Percentiles rank a stretch among this genome's conserved stretches.
phyloP scores from a whole-genome alignment of 345 rosid genomes.

The Melaleuca quinquenervia region DNA sequence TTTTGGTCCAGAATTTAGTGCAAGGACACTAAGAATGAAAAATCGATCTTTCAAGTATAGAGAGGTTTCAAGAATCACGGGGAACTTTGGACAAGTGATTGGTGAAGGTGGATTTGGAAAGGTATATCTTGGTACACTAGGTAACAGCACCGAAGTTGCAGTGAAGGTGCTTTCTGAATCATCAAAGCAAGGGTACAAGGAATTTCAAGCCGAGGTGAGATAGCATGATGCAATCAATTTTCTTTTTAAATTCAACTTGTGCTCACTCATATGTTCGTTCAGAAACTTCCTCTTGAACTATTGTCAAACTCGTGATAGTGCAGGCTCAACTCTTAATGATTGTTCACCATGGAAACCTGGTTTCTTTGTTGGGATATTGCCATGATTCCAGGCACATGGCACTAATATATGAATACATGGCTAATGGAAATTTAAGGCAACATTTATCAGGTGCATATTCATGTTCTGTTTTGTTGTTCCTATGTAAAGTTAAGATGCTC shows the following conservation, averaged over 20 bases:
- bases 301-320: neutral
- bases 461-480: too few relatives aligned
- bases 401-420: conserved; percentile 26
- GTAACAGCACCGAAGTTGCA: conserved; percentile 9
- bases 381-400: conserved; percentile 11
- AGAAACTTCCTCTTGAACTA: neutral
- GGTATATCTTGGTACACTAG: conserved; percentile 11
- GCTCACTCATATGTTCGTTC: too few relatives aligned
- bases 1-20: neutral
- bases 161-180: conserved; percentile 14
- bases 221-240: too few relatives aligned
- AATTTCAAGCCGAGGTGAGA: conserved; percentile 20
- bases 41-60: conserved; percentile 3
- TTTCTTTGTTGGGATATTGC: conserved; percentile 18
- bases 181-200: conserved; percentile 15
- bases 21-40: neutral
- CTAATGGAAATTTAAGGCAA: conserved; percentile 13
- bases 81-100: conserved; percentile 1
- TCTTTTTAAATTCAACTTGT: too few relatives aligned
- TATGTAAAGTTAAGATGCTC: too few relatives aligned
- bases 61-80: conserved; percentile 7
- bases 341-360: conserved; percentile 20
- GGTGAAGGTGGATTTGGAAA: conserved; percentile 22
- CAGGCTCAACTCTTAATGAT: conserved; percentile 17
- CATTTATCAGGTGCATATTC: conserved; percentile 14